Evolutionary conservation across 306 rosid genomes (phyloP).

Genomic region (Cicer pinnatifidum): DNA sequence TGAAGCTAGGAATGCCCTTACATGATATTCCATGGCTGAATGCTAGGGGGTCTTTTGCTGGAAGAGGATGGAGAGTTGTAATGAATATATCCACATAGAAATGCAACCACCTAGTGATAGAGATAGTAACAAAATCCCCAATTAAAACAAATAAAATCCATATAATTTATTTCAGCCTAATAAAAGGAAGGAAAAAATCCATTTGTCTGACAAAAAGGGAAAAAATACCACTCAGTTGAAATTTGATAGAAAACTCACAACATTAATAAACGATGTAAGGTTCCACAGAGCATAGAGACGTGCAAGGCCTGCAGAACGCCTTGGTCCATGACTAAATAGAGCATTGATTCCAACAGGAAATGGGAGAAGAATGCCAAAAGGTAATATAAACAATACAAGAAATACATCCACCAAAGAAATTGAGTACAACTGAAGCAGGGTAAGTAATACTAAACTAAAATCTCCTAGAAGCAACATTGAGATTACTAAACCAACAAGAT

Average conservation of each 20-base stretch:
- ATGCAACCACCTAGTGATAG: conserved; percentile 77
- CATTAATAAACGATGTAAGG: conserved; percentile 79
- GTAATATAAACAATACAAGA: conserved; percentile 85
- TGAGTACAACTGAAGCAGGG: conserved; percentile 93
- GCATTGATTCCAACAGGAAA: conserved; percentile 99
- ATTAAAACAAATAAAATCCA: neutral
- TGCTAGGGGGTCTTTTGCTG: conserved; percentile 61
- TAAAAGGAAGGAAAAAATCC: neutral
- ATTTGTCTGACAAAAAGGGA: neutral
- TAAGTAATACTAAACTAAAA: conserved; percentile 97
- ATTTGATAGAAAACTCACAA: conserved; percentile 64
- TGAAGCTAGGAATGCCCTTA: conserved; percentile 51
- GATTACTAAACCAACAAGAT: conserved; percentile 97
- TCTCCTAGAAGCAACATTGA: conserved; percentile 98
- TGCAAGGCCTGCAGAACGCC: conserved; percentile 97
- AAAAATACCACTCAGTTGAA: conserved; percentile 36
- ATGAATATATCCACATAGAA: conserved; percentile 90
- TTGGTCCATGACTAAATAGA: conserved; percentile 96
- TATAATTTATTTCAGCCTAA: conserved; percentile 4
- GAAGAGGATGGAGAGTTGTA: conserved; percentile 65
- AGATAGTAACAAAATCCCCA: conserved; percentile 32
- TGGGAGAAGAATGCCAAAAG: conserved; percentile 92
- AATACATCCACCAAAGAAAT: conserved; percentile 85
- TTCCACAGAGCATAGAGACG: conserved; percentile 96
- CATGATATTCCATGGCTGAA: conserved; percentile 94